These are phyloP conservation scores for Cadophora gregata DNA, from an alignment of 2,329 filamentous ascomycete species.

Conservation along the genomic window DNA sequence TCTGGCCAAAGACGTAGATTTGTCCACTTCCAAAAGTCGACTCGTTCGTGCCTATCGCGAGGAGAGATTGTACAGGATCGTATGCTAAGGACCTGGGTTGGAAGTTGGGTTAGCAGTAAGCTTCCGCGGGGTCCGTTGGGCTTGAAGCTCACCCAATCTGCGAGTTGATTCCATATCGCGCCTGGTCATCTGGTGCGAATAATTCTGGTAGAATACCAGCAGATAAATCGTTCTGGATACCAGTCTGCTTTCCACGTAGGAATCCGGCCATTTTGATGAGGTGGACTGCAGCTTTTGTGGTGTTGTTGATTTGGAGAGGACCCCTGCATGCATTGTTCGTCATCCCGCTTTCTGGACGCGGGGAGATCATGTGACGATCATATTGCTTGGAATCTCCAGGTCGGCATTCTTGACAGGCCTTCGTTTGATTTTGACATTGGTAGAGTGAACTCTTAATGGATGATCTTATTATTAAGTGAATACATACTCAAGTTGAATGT, in stretches of 20 bases:
- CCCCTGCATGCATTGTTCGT: slow-evolving; percentile 1
- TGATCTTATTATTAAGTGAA: too few species aligned
- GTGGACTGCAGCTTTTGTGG: slow-evolving; percentile 8
- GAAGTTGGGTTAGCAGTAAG: slow-evolving; percentile 26
- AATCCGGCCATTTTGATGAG: slow-evolving; percentile 75
- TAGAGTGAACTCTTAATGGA: not conserved
- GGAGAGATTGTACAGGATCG: slow-evolving; percentile 90
- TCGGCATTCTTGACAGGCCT: not conserved
- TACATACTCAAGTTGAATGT: too few species aligned
- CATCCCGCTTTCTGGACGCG: not conserved
- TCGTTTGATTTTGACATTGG: not conserved
- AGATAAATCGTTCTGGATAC: slow-evolving; percentile 90
- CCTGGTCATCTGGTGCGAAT: slow-evolving; percentile 84
- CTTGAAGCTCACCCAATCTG: slow-evolving; percentile 62
- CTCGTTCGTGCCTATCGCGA: slow-evolving; percentile 90
- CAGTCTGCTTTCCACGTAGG: slow-evolving; percentile 89
- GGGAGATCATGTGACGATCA: slow-evolving; percentile 16
- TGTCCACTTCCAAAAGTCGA: slow-evolving; percentile 84
- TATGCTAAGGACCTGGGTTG: slow-evolving; percentile 80
- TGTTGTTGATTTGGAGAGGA: not conserved
- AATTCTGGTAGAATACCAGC: slow-evolving; percentile 77
- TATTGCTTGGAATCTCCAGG: not conserved
- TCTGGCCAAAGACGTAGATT: slow-evolving; percentile 87
- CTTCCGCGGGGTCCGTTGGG: slow-evolving; percentile 16
- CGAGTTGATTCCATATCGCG: slow-evolving; percentile 82